Conservation (phyloP, 768 basidiomycete species). For the Pisolithus marmoratus region DNA sequence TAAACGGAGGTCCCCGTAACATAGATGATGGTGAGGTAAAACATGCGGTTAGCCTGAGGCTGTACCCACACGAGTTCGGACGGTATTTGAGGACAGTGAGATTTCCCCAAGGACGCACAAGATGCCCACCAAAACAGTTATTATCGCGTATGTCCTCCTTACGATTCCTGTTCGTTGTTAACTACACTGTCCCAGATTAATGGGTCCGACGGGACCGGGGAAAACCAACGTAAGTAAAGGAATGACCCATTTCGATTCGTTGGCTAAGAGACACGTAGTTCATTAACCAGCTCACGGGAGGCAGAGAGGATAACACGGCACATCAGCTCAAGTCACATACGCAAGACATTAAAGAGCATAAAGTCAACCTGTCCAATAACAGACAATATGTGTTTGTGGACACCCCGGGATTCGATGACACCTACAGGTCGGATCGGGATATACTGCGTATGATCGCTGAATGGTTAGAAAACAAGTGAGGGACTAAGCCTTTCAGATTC, state of each 20-base stretch:
- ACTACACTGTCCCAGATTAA: background rate
- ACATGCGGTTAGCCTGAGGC: too few relatives aligned
- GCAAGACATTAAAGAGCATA: slow-evolving; percentile 4
- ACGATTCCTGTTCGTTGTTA: background rate
- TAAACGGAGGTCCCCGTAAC: too few relatives aligned
- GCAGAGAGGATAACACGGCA: background rate
- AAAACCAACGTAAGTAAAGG: background rate
- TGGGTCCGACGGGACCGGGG: slow-evolving; percentile 6
- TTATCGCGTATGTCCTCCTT: background rate
- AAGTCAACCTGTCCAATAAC: slow-evolving; percentile 4
- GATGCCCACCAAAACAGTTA: background rate
- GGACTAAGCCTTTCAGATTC: background rate
- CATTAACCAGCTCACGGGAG: background rate
- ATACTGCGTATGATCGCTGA: background rate
- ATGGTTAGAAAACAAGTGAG: slow-evolving; percentile 1
- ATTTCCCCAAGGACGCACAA: background rate
- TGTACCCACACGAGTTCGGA: too few relatives aligned
- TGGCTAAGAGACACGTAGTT: background rate
- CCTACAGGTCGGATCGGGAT: background rate
- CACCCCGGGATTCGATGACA: slow-evolving; percentile 7
- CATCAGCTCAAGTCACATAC: slow-evolving; percentile 3
- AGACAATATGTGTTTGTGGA: slow-evolving; percentile 15
- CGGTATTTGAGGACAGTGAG: too few relatives aligned
- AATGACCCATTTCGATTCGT: background rate
- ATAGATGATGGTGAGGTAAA: too few relatives aligned